These are phyloP conservation scores for Leptographium galeiforme DNA, from an alignment of 2,329 filamentous ascomycete species.

Conservation along the genomic window DNA sequence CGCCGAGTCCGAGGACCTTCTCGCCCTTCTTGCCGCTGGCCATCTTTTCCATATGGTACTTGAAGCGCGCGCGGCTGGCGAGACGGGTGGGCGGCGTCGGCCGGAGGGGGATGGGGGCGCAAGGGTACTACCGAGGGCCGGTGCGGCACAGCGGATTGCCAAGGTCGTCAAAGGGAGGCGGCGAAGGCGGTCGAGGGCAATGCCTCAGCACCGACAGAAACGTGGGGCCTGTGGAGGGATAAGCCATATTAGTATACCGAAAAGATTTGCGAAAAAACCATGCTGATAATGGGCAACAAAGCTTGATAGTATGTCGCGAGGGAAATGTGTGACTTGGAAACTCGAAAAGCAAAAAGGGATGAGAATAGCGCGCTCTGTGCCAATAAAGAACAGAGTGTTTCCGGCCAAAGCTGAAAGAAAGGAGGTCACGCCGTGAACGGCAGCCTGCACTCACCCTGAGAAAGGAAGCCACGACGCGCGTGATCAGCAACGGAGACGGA, in stretches of 20 bases:
- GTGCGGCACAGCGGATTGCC: not conserved
- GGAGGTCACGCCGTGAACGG: too few species aligned
- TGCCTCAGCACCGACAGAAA: conserved; percentile 1
- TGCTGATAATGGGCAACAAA: conserved; percentile 3
- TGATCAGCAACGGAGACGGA: not conserved
- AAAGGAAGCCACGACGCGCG: not conserved
- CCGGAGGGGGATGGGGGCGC: conserved; percentile 1
- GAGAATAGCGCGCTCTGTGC: not conserved
- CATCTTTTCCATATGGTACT: conserved; percentile 8
- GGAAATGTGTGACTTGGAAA: not conserved
- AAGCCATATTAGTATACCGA: conserved; percentile 11
- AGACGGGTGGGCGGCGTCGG: conserved; percentile 7
- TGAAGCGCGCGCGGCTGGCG: conserved; percentile 8
- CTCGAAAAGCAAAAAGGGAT: not conserved
- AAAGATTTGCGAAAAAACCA: conserved; percentile 2
- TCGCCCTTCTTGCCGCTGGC: conserved; percentile 12
- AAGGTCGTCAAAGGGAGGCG: not conserved
- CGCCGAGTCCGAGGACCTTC: conserved; percentile 33
- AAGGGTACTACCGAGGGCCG: conserved; percentile 6
- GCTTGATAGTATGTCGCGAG: too few species aligned
- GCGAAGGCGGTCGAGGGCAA: not conserved
- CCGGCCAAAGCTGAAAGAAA: not conserved
- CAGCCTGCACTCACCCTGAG: too few species aligned
- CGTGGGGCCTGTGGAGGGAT: not conserved
- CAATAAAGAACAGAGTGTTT: not conserved